These are phyloP conservation scores for Dioscorea zingiberensis DNA, from an alignment of 106 monocot genomes.

Conservation along the genomic window DNA sequence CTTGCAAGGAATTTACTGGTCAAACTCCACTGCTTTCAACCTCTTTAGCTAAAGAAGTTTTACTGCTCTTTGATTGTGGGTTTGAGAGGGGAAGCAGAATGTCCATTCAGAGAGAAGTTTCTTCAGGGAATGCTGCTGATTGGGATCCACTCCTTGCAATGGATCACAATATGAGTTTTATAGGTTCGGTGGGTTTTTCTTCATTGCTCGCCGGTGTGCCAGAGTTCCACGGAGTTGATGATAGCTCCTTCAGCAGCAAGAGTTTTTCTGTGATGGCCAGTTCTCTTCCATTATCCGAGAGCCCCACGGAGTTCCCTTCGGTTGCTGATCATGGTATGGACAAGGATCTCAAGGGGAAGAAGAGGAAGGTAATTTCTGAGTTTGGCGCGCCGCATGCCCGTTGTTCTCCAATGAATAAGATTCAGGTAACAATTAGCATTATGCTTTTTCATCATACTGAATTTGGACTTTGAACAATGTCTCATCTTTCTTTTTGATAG, in stretches of 20 bases:
- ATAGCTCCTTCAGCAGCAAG: constrained; percentile 12
- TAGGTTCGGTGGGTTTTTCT: constrained; percentile 2
- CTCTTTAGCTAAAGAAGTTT: constrained; percentile 19
- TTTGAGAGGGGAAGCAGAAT: constrained; percentile 2
- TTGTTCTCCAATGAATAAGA: constrained; percentile 17
- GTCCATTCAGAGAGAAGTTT: constrained; percentile 11
- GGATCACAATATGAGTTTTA: constrained; percentile 17
- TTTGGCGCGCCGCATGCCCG: constrained; percentile 8
- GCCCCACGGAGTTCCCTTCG: constrained; percentile 12
- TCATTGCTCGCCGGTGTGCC: constrained; percentile 12
- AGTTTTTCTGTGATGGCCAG: constrained; percentile 16
- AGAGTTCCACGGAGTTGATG: constrained; percentile 4
- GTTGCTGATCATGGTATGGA: constrained; percentile 18
- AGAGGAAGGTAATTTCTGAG: constrained; percentile 34
- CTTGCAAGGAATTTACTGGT: constrained; percentile 55
- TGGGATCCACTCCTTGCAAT: constrained; percentile 18
- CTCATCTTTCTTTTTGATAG: constrained; percentile 1
- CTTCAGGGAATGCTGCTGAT: constrained; percentile 20
- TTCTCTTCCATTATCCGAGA: constrained; percentile 11
- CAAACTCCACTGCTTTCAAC: constrained; percentile 23
- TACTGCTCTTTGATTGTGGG: constrained; percentile 3
- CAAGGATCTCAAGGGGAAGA: constrained; percentile 36
- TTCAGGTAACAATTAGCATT: constrained; percentile 7
- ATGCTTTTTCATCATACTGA: neutral
- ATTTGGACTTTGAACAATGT: neutral